These are phyloP conservation scores for Candida glucosophila DNA, from an alignment of 1,139 yeast genomes.

Conservation along the genomic window DNA sequence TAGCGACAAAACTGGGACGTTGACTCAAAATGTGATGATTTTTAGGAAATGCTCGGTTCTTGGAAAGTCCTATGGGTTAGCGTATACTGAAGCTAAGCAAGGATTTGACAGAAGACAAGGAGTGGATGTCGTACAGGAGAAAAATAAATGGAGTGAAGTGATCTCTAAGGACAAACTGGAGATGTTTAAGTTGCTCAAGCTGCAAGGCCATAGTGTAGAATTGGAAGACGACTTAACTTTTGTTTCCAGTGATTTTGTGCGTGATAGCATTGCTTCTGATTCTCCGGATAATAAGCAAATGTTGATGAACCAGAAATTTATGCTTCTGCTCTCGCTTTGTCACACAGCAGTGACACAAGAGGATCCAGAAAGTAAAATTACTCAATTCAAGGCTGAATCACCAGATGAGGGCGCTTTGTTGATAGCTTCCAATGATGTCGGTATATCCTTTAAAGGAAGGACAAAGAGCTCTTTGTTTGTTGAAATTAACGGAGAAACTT, in stretches of 20 bases:
- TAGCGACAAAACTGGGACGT: constrained; percentile 94
- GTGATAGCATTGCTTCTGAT: constrained; percentile 22
- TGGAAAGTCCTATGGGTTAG: constrained; percentile 85
- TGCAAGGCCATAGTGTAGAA: constrained; percentile 46
- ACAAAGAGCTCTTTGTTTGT: constrained; percentile 63
- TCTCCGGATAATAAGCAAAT: constrained; percentile 47
- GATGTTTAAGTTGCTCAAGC: constrained; percentile 53
- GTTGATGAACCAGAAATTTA: constrained; percentile 61
- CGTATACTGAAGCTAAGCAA: constrained; percentile 92
- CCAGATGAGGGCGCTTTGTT: constrained; percentile 98
- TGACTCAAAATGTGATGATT: constrained; percentile 96
- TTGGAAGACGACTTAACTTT: constrained; percentile 69
- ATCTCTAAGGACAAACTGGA: constrained; percentile 54
- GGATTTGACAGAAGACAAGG: constrained; percentile 89
- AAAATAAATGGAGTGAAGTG: constrained; percentile 49
- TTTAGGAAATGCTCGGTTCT: constrained; percentile 86
- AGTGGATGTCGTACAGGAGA: constrained; percentile 63
- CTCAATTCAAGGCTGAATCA: constrained; percentile 81
- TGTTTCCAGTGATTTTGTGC: constrained; percentile 54
- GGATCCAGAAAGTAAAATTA: constrained; percentile 44
- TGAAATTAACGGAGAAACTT: constrained; percentile 64
- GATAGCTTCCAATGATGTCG: constrained; percentile 86
- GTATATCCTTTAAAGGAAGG: constrained; percentile 72
- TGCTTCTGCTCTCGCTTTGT: constrained; percentile 83
- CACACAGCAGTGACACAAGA: constrained; percentile 85